Conservation (phyloP, 371 early-diverging fungal genomes). For the Mucor lusitanicus region DNA sequence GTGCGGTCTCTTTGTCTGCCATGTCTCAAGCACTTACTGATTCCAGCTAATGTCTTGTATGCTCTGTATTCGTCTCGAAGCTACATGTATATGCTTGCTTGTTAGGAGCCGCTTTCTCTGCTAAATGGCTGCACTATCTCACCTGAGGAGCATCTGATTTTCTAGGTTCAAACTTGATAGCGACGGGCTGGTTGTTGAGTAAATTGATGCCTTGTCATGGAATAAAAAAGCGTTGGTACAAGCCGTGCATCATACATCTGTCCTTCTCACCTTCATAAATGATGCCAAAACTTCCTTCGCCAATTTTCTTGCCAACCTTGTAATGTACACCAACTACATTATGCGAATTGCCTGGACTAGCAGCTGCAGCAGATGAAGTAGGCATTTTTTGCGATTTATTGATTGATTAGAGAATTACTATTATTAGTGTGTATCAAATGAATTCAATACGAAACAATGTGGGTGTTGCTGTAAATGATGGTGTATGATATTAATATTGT, state of each 20-base stretch:
- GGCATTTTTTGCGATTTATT: constrained; percentile 14
- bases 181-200: constrained; percentile 80
- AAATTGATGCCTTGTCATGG: constrained; percentile 60
- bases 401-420: neutral
- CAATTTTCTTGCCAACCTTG: constrained; percentile 91
- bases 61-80: constrained; percentile 83
- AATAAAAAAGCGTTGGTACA: neutral
- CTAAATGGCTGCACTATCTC: constrained; percentile 26
- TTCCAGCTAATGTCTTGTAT: constrained; percentile 84
- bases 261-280: constrained; percentile 86
- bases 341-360: constrained; percentile 30
- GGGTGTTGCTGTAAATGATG: neutral
- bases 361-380: constrained; percentile 21
- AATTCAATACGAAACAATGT: neutral
- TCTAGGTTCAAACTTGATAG: constrained; percentile 94
- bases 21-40: constrained; percentile 42
- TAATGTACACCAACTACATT: constrained; percentile 92
- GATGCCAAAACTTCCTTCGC: constrained; percentile 94
- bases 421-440: neutral
- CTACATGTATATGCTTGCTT: no score
- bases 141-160: constrained; percentile 95
- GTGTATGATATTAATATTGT: neutral
- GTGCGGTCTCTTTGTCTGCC: neutral
- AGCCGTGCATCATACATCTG: no score
- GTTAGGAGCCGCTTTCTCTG: no score